Percentiles rank a stretch among this genome's conserved stretches.
These are phyloP conservation scores for Penicillium brevicompactum DNA, from an alignment of 2,329 filamentous ascomycete species.

Conservation along the genomic window DNA sequence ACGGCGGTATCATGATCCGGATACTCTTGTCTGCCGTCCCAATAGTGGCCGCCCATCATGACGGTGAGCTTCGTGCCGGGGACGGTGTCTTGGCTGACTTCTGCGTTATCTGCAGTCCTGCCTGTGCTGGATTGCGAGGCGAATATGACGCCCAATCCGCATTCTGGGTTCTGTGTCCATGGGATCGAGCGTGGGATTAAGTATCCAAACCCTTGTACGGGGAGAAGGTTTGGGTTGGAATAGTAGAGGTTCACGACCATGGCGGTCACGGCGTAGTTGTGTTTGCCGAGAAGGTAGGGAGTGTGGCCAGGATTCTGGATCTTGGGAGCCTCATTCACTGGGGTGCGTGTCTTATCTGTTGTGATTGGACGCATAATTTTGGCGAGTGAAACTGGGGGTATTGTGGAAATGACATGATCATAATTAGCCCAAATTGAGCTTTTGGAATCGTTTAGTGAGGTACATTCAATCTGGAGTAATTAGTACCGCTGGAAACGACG, in stretches of 20 bases:
- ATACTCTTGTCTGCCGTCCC: slow-evolving; percentile 64
- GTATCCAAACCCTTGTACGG: slow-evolving; percentile 77
- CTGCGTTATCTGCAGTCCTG: slow-evolving; percentile 19
- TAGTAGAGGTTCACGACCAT: slow-evolving; percentile 94
- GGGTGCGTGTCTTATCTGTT: slow-evolving; percentile 10
- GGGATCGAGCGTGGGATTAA: slow-evolving; percentile 77
- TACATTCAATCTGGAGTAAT: slow-evolving; percentile 20
- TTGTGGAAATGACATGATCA: slow-evolving; percentile 38
- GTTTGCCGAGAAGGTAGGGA: slow-evolving; percentile 23
- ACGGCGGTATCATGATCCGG: slow-evolving; percentile 69
- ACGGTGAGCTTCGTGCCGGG: slow-evolving; percentile 84
- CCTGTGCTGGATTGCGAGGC: slow-evolving; percentile 69
- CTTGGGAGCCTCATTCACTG: slow-evolving; percentile 1
- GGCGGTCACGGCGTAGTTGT: slow-evolving; percentile 72
- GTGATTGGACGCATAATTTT: slow-evolving; percentile 19
- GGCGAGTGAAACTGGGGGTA: slow-evolving; percentile 31
- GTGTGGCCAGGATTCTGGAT: slow-evolving; percentile 12
- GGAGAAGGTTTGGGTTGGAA: slow-evolving; percentile 63
- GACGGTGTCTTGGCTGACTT: slow-evolving; percentile 47
- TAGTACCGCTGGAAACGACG: background rate
- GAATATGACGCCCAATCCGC: slow-evolving; percentile 88
- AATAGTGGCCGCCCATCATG: slow-evolving; percentile 94
- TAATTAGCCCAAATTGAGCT: slow-evolving; percentile 5
- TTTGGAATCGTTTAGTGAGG: slow-evolving; percentile 4
- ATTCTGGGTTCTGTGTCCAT: slow-evolving; percentile 74